Conservation (phyloP, 768 basidiomycete genomes). For the Leucosporidium yakuticum region DNA sequence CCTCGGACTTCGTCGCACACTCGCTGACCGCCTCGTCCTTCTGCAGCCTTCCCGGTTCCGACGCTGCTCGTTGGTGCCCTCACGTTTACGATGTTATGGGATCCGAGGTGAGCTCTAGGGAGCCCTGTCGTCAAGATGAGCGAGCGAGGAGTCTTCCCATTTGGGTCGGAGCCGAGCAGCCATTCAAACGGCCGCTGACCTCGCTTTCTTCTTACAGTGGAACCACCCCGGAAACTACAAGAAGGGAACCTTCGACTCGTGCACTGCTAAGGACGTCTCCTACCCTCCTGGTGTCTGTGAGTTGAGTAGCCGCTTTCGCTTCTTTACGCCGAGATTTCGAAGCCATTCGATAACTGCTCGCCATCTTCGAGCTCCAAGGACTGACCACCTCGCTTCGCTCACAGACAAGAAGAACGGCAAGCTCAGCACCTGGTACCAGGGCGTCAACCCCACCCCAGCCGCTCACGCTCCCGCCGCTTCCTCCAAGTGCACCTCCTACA, state of each 20-base stretch:
- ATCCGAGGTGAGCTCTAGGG: neutral
- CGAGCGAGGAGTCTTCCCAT: too few relatives aligned
- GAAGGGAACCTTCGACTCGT: conserved; percentile 45
- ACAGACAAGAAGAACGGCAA: conserved; percentile 51
- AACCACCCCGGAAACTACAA: conserved; percentile 50
- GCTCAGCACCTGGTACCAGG: conserved; percentile 60
- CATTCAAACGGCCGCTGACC: too few relatives aligned
- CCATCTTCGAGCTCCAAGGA: too few relatives aligned
- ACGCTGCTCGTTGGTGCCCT: neutral
- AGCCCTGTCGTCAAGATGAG: too few relatives aligned
- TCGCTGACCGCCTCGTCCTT: neutral
- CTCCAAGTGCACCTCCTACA: conserved; percentile 6
- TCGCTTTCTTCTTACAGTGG: conserved; percentile 22
- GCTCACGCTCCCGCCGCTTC: neutral
- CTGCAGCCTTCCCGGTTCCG: neutral
- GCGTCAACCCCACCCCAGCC: conserved; percentile 10
- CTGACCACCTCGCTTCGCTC: conserved; percentile 54
- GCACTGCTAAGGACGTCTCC: conserved; percentile 11
- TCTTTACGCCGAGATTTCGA: conserved; percentile 3
- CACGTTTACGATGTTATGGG: conserved; percentile 47
- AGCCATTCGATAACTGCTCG: too few relatives aligned
- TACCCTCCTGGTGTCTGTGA: neutral
- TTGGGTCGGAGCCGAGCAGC: too few relatives aligned
- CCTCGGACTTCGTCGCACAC: neutral
- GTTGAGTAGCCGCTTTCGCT: neutral